phyloP scores from a whole-genome alignment of 2,329 filamentous ascomycete genomes.

The Emmonsia crescens region DNA sequence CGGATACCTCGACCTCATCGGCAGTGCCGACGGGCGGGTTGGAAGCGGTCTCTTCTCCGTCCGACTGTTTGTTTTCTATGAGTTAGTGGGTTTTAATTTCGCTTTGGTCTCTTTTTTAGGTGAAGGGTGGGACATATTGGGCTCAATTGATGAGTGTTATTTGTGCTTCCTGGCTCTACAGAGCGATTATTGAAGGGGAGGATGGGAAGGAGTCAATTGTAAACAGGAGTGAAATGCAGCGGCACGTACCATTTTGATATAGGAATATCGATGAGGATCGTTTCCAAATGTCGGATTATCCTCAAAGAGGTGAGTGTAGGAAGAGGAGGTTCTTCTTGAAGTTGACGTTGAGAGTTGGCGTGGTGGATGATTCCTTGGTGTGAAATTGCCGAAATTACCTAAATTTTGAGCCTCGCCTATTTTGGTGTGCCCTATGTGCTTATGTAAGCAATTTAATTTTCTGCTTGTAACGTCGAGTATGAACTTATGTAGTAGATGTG shows the following conservation, averaged over 20 bases:
- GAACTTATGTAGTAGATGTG: too few species aligned
- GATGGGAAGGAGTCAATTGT: background rate
- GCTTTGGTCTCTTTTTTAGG: conserved; percentile 1
- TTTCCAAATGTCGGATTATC: conserved; percentile 40
- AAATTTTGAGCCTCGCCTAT: conserved; percentile 8
- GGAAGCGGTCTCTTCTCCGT: conserved; percentile 98
- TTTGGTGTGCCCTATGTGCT: conserved; percentile 22
- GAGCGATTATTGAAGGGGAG: background rate
- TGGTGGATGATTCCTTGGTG: background rate
- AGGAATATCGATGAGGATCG: conserved; percentile 19
- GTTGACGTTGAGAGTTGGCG: background rate
- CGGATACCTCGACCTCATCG: conserved; percentile 90
- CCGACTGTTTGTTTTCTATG: conserved; percentile 51
- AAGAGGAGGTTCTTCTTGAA: background rate
- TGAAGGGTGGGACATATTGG: background rate
- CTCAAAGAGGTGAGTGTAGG: conserved; percentile 38
- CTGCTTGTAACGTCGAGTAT: too few species aligned
- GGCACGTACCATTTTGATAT: conserved; percentile 38
- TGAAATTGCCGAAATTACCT: background rate
- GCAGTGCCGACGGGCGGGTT: conserved; percentile 54
- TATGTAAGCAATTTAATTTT: conserved; percentile 11
- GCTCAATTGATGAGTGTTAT: background rate
- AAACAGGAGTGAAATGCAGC: background rate
- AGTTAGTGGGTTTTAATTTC: background rate
- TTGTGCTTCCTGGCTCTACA: background rate